Conservation (phyloP, 2,329 filamentous ascomycete genomes). For the Diaporthe nobilis region DNA sequence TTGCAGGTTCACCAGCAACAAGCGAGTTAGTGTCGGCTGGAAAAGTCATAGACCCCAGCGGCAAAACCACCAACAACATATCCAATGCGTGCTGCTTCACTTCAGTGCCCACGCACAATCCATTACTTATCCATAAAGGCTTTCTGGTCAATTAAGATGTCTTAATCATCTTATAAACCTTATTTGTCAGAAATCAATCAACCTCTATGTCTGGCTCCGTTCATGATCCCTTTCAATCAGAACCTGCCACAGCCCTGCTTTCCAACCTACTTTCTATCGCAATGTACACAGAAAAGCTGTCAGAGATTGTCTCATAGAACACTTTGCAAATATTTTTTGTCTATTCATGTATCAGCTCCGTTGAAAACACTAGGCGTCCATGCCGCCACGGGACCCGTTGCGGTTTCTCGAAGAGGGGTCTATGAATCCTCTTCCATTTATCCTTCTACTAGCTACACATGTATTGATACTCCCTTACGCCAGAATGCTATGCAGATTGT, state of each 20-base stretch:
- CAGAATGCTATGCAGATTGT: constrained; percentile 34
- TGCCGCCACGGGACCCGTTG: background rate
- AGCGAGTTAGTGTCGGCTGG: background rate
- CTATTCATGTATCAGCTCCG: background rate
- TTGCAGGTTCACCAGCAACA: background rate
- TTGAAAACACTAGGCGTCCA: too few relatives aligned
- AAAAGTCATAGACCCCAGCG: background rate
- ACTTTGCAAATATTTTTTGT: background rate
- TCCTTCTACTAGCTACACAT: background rate
- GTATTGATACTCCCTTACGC: constrained; percentile 25
- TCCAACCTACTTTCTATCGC: background rate
- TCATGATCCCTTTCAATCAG: background rate
- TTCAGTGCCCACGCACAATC: background rate
- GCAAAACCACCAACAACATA: background rate
- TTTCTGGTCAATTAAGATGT: too few relatives aligned
- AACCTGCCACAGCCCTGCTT: background rate
- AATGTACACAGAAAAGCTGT: too few relatives aligned
- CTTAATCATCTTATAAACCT: background rate
- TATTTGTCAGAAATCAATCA: background rate
- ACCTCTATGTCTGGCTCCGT: background rate
- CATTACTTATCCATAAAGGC: background rate
- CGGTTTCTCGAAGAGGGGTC: background rate
- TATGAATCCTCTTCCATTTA: background rate
- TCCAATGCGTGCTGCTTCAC: background rate
- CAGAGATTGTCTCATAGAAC: background rate